These are phyloP conservation scores for Ustilago cynodontis DNA, from an alignment of 1,284 basidiomycete species.

Conservation along the genomic window DNA sequence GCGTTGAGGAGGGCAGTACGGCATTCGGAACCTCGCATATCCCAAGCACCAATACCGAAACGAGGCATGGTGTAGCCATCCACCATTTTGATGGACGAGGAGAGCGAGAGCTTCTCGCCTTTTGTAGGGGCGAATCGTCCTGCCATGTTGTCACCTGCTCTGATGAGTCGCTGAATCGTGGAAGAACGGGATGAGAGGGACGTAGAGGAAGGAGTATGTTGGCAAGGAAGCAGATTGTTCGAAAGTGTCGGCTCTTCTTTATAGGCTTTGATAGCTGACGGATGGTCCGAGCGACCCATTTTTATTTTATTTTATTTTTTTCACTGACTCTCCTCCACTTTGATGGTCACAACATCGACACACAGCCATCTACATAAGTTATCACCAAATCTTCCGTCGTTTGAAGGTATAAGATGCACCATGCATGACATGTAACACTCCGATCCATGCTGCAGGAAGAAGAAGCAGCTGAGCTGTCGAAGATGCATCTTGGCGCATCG, in stretches of 20 bases:
- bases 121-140: constrained; percentile 29
- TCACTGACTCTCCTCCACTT: constrained; percentile 1
- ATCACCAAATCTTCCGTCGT: too few species aligned
- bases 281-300: background rate
- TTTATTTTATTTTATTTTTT: too few species aligned
- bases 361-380: background rate
- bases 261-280: constrained; percentile 6
- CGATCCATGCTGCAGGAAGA: background rate
- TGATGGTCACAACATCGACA: background rate
- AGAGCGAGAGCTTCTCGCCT: constrained; percentile 29
- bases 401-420: background rate
- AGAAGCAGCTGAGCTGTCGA: background rate
- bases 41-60: constrained; percentile 54
- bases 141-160: constrained; percentile 14
- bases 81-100: constrained; percentile 35
- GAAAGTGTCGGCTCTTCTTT: background rate
- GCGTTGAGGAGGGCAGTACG: constrained; percentile 36
- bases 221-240: background rate
- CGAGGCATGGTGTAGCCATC: constrained; percentile 47
- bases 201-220: background rate
- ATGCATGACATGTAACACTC: background rate
- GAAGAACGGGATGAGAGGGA: background rate
- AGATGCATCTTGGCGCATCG: constrained; percentile 7
- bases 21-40: constrained; percentile 42
- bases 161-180: background rate